Percentiles rank a stretch among this genome's conserved stretches.
These are phyloP conservation scores for Macrocybe gigantea DNA, from an alignment of 768 basidiomycete species.

Conservation along the genomic window DNA sequence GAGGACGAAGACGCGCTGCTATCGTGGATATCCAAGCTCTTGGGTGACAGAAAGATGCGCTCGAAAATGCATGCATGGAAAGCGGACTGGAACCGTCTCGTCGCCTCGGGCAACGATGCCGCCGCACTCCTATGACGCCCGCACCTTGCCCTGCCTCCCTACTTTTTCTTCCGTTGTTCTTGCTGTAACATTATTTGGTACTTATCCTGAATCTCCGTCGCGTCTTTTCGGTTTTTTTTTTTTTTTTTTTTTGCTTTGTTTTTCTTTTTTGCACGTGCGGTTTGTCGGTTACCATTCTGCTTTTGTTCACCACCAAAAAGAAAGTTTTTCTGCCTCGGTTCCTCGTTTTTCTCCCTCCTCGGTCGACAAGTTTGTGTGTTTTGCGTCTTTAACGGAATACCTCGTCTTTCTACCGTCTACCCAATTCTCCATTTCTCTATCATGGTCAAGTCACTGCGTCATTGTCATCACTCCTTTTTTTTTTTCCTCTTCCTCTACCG, in stretches of 20 bases:
- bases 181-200: too few species aligned
- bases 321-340: background rate
- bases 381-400: too few species aligned
- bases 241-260: too few species aligned
- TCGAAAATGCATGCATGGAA: constrained; percentile 72
- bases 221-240: background rate
- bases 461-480: background rate
- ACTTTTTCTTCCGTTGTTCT: too few species aligned
- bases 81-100: constrained; percentile 70
- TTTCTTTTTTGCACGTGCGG: too few species aligned
- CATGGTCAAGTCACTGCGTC: too few species aligned
- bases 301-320: too few species aligned
- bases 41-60: constrained; percentile 60
- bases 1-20: constrained; percentile 83
- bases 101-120: constrained; percentile 56
- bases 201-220: background rate
- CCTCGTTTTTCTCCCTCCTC: background rate
- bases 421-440: too few species aligned
- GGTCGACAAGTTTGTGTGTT: background rate
- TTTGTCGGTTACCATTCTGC: too few species aligned
- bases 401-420: too few species aligned
- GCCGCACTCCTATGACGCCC: constrained; percentile 34
- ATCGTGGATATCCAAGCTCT: constrained; percentile 67
- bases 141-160: too few species aligned
- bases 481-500: background rate